phyloP scores from a whole-genome alignment of 139 green algal genomes.

The Desmodesmus armatus region DNA sequence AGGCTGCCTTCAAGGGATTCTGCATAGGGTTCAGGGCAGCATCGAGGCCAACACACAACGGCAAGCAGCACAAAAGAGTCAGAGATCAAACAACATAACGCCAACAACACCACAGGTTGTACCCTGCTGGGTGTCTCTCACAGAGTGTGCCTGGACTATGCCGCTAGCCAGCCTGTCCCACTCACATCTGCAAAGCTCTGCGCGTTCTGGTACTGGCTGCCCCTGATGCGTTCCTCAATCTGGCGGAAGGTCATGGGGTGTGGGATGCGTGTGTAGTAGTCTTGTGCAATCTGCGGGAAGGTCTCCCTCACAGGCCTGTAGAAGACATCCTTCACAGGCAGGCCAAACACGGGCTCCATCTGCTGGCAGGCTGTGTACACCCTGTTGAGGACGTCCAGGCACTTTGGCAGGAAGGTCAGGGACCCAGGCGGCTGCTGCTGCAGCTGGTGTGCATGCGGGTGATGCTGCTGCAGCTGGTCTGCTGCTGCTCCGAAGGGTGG shows the following conservation, averaged over 20 bases:
- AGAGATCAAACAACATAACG: too few species aligned
- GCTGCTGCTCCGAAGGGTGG: neutral
- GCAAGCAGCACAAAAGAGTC: too few species aligned
- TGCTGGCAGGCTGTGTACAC: slow-evolving; percentile 10
- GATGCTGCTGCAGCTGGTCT: slow-evolving; percentile 6
- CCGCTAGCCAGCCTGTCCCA: too few species aligned
- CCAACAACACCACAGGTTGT: too few species aligned
- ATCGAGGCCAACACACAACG: too few species aligned
- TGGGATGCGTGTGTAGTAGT: slow-evolving; percentile 38
- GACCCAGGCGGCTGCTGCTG: neutral
- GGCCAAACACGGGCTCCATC: slow-evolving; percentile 4
- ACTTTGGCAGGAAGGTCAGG: slow-evolving; percentile 42
- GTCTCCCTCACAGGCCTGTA: slow-evolving; percentile 43
- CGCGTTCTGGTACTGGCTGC: slow-evolving; percentile 23
- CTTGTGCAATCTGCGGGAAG: slow-evolving; percentile 36
- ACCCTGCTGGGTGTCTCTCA: too few species aligned
- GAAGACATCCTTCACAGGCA: slow-evolving; percentile 35
- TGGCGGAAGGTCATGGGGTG: slow-evolving; percentile 32
- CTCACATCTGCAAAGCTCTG: slow-evolving; percentile 48
- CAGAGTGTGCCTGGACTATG: too few species aligned
- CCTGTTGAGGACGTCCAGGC: slow-evolving; percentile 18
- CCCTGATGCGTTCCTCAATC: slow-evolving; percentile 28
- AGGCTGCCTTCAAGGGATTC: too few species aligned
- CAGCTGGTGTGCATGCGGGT: too few species aligned
- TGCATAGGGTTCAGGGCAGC: too few species aligned